Evolutionary conservation across 2,329 filamentous ascomycete genomes (phyloP), one percentile per base, ranked within the genome.

Genomic region (Aspergillus sp.): DNA sequence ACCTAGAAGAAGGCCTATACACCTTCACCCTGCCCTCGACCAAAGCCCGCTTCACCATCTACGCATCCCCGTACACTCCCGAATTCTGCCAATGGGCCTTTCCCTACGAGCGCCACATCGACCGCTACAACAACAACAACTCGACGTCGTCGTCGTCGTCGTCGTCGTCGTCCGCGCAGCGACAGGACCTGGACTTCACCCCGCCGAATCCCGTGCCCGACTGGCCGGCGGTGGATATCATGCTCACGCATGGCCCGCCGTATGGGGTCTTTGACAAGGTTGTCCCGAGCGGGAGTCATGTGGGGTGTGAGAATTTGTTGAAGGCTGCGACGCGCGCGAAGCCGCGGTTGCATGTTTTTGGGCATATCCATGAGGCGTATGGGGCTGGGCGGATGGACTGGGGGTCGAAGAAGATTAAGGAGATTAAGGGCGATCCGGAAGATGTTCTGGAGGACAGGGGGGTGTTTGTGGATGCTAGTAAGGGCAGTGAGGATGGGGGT

Each of bases 161-260:
- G n/a, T n/a, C n/a, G n/a, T n/a, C n/a, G n/a, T n/a, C n/a, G n/a
- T n/a, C n/a, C n/a, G n/a, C n/a, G n/a, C n/a, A n/a, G n/a, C n/a
- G n/a, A n/a, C n/a, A n/a, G n/a, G n/a, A n/a, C n/a, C n/a, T n/a
- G n/a, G n/a, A n/a, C n/a, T n/a, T n/a, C n/a, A n/a, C n/a, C n/a
- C n/a, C 60, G 2, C 42, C 45, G 7, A 62, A 68, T 27, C 71
- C 72, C 0, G 59, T 77, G 10, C 73, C 75, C 0, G 65, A 71
- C 29, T 73, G 58, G 41, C 66, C 69, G 0, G 55, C 51, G 2
- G 59, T 80, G 26, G 79, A 83, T 57, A 68, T 83, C 5, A 67
- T 82, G 52, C 71, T 83, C 56, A 83, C 80, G 0, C 81, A 83
- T 55, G 80, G 80, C 1, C 80, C 80, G 2, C 79, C 80, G 0